Evolutionary conservation across 108 stramenopile species (phyloP).

Genomic region (Cyclotella cryptica): DNA sequence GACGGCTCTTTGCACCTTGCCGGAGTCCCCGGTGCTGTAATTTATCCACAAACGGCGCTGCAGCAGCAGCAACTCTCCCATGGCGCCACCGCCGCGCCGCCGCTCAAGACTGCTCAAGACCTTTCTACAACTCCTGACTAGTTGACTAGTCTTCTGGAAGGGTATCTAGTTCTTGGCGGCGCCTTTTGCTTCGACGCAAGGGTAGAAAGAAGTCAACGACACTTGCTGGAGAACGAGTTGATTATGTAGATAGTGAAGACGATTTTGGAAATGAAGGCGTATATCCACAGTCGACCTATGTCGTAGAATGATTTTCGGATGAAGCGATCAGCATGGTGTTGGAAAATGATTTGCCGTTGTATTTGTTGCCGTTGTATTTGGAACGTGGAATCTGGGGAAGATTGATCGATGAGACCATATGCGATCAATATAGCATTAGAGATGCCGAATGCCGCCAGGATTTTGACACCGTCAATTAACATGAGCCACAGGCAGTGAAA

Average conservation of each 20-base stretch:
- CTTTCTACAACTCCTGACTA: no score
- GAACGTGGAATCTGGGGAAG: slow-evolving; percentile 66
- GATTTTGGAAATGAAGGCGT: slow-evolving; percentile 71
- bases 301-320: slow-evolving; percentile 89
- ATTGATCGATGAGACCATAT: slow-evolving; percentile 83
- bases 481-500: slow-evolving; percentile 74
- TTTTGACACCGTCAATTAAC: slow-evolving; percentile 52
- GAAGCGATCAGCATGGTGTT: slow-evolving; percentile 90
- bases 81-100: no score
- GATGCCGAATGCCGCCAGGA: slow-evolving; percentile 74
- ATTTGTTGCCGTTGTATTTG: no score
- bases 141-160: slow-evolving; percentile 75
- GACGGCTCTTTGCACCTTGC: no score
- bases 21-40: no score
- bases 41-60: no score
- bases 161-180: slow-evolving; percentile 78
- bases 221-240: slow-evolving; percentile 64
- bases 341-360: slow-evolving; percentile 59
- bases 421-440: slow-evolving; percentile 74
- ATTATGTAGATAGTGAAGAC: slow-evolving; percentile 63
- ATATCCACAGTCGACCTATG: slow-evolving; percentile 60
- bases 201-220: slow-evolving; percentile 53
- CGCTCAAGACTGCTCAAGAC: no score
- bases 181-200: slow-evolving; percentile 73
- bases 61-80: no score